Evolutionary conservation across 257 asterid genomes (phyloP), one percentile per base, ranked within the genome.

Genomic region (Capsicum pubescens): DNA sequence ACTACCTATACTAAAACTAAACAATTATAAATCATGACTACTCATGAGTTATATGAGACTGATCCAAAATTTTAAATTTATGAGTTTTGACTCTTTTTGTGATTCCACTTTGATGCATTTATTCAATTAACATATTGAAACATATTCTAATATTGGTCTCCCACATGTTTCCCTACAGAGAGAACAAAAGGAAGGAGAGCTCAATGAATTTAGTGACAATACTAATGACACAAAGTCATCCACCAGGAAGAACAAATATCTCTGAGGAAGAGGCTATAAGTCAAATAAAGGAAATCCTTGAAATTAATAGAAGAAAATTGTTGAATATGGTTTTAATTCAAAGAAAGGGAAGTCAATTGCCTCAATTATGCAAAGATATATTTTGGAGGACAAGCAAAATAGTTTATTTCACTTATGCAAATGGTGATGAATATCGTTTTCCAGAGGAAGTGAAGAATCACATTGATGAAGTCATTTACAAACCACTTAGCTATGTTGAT

Each of bases 221-320:
- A 32, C 9, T 66, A 32, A 66, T 66, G 44, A 32, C 72, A 66
- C 72, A 32, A 13, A 66, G 46, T 36, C 39, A 36, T 66, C n/a
- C n/a, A n/a, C 70, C 36, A 35, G 13, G 70, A 26, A 64, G 42
- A 16, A 58, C 63, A 58, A 58, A 58, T 26, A 66, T 66, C 8
- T 66, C 9, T 66, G 46, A 66, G 44, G 72, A 66, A 66, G 72
- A 32, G 42, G 72, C 46, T 32, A 66, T 66, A 66, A 64, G 39
- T 9, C 39, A 66, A n/a, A 32, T 64, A 32, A 32, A 66, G 6
- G 46, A 66, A 66, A 66, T 66, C 46, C 1, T 32, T 6, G 46
- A 66, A 66, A 66, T 8, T 13, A 66, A 66, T 14, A 66, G 72
- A 66, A 66, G 72, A 3, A 5, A 66, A 9, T 32, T 66, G 1